Percentiles rank a stretch among this genome's conserved stretches.
Conservation (phyloP, 495 filamentous ascomycete genomes). For the Podospora comata region DNA sequence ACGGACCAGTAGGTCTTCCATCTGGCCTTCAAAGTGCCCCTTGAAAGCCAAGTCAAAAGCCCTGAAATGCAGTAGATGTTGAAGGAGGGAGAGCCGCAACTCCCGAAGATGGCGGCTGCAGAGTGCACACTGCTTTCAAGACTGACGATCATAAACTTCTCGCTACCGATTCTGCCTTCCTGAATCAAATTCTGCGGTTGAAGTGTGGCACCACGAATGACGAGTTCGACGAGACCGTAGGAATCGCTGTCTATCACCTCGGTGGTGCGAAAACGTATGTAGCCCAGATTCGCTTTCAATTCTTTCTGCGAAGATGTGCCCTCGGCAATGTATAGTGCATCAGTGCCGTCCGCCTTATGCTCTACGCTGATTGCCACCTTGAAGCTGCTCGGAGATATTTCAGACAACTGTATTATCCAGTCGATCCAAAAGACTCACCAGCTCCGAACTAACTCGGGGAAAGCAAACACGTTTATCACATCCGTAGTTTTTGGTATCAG, state of each 20-base stretch:
- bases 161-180: conserved; percentile 15
- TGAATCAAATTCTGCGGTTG: conserved; percentile 22
- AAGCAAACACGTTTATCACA: conserved; percentile 20
- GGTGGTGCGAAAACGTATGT: conserved; percentile 19
- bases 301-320: not conserved
- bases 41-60: no score
- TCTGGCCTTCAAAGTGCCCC: no score
- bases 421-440: conserved; percentile 7
- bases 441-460: conserved; percentile 25
- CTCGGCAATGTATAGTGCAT: conserved; percentile 16
- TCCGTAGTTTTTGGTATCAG: conserved; percentile 19
- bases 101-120: no score
- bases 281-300: conserved; percentile 17
- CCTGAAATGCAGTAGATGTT: no score
- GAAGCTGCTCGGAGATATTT: conserved; percentile 4
- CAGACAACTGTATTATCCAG: no score
- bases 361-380: not conserved
- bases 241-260: conserved; percentile 4
- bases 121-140: no score
- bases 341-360: conserved; percentile 19
- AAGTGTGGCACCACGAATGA: conserved; percentile 21
- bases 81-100: no score
- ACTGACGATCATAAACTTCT: no score
- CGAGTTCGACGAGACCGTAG: conserved; percentile 23
- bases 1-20: no score